Evolutionary conservation across 2,329 filamentous ascomycete species (phyloP), one percentile per base, ranked within the genome.

Genomic region (Drechslerella stenobrocha): DNA sequence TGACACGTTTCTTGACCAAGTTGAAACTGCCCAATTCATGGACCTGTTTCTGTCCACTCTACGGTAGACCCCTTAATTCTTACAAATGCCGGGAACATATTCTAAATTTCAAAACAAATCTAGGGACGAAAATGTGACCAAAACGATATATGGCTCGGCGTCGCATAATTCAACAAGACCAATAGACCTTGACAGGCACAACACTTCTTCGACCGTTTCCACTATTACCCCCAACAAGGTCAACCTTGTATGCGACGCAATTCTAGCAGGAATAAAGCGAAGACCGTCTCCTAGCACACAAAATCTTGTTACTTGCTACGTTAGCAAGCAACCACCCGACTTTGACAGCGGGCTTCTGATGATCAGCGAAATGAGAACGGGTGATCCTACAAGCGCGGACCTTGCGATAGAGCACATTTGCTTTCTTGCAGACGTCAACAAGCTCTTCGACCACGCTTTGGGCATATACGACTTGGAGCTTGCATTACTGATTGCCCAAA

Each of bases 361-460:
- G 28, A 88, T 97, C 30, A 87, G 89, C 2, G 82, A 85, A 55
- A 78, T 98, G 32, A 79, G 81, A 51, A 82, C 85, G 80, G 81
- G 82, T 57, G 82, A 87, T 50, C 80, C 84, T 40, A 82, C 85
- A 52, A 81, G 91, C 71, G 89, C 90, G 0, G 92, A 97, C 72
- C 87, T 87, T 75, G 92, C 92, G 0, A 87, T 96, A 20, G 90
- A 96, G 75, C 93, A 98, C 74, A 96, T 98, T 66, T 97, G 90
- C 80, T 98, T 98, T 80, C 82, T 98, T 40, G 89, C 91, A 0
- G 93, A 98, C 76, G 87, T 95, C 45, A 95, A 96, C 75, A 85
- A 86, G 35, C 83, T 98, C 0, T 98, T 96, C 73, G 89, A 96
- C 69, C 86, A 91, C 66, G 89, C 93, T 0, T 80, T 98, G 1